Evolutionary conservation across 306 rosid species (phyloP).

Genomic region (Rosa lucieae): DNA sequence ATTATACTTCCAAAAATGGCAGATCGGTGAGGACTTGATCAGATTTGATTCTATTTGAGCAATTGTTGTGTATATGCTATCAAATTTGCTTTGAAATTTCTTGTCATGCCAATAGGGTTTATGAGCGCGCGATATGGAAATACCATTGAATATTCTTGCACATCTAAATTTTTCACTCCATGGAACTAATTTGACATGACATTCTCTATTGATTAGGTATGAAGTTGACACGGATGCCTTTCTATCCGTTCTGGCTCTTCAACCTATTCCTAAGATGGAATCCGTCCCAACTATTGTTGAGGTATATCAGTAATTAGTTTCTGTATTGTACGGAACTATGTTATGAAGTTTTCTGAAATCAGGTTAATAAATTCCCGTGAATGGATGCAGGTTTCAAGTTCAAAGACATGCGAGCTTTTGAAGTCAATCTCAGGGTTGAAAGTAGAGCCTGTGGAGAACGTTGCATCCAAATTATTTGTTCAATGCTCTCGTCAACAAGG

Average conservation of each 20-base stretch:
- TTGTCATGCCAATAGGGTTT: neutral
- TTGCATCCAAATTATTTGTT: slow-evolving; percentile 88
- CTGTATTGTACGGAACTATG: slow-evolving; percentile 13
- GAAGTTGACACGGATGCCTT: slow-evolving; percentile 98
- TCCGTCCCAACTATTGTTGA: slow-evolving; percentile 87
- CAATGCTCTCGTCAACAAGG: slow-evolving; percentile 99
- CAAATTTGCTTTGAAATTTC: neutral
- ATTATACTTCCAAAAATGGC: slow-evolving; percentile 87
- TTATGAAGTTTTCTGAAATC: neutral
- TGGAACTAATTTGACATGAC: slow-evolving; percentile 38
- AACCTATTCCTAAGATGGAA: slow-evolving; percentile 79
- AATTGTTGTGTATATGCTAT: neutral
- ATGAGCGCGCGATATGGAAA: neutral
- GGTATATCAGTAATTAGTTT: slow-evolving; percentile 45
- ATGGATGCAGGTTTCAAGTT: slow-evolving; percentile 81
- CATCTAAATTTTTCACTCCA: slow-evolving; percentile 9
- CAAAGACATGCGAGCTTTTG: slow-evolving; percentile 78
- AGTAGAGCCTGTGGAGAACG: slow-evolving; percentile 91
- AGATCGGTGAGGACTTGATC: slow-evolving; percentile 67
- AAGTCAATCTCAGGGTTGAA: slow-evolving; percentile 83
- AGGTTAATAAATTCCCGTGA: slow-evolving; percentile 27
- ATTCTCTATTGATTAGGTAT: slow-evolving; percentile 58
- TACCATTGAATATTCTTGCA: neutral
- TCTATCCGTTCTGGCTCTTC: slow-evolving; percentile 94
- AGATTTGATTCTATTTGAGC: slow-evolving; percentile 13